A percentile compares a stretch with the other conserved stretches of the same genome.
Evolutionary conservation across 495 filamentous ascomycete genomes (phyloP).

Genomic region (Tuber melanosporum): DNA sequence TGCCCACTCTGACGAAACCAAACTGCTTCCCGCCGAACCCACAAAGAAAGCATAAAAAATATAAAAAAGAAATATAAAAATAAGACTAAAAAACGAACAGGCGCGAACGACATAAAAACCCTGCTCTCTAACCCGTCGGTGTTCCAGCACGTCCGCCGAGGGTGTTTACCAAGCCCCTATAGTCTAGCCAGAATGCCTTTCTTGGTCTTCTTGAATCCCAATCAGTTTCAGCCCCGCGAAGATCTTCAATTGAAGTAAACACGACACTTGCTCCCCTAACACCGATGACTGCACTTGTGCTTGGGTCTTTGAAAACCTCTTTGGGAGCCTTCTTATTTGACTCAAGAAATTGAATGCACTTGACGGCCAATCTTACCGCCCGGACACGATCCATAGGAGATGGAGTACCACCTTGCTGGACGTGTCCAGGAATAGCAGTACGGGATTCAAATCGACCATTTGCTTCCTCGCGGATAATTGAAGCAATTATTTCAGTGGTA

Average conservation of each 20-base stretch:
- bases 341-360: constrained; percentile 85
- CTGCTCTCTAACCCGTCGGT: constrained; percentile 7
- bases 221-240: constrained; percentile 76
- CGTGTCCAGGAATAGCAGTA: constrained; percentile 88
- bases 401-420: constrained; percentile 91
- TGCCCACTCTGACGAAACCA: neutral
- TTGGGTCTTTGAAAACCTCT: constrained; percentile 48
- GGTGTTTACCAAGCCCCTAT: constrained; percentile 77
- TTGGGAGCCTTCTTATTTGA: constrained; percentile 61
- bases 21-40: constrained; percentile 6
- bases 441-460: constrained; percentile 89
- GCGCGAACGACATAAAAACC: neutral
- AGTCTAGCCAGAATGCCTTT: constrained; percentile 73
- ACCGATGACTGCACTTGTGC: constrained; percentile 73
- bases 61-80: neutral
- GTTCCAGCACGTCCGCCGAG: constrained; percentile 56
- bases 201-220: constrained; percentile 84
- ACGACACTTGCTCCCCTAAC: constrained; percentile 83
- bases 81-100: neutral
- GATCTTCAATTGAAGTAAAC: constrained; percentile 67
- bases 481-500: constrained; percentile 83
- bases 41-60: neutral
- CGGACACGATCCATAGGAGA: constrained; percentile 94
- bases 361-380: constrained; percentile 83
- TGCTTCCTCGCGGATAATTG: constrained; percentile 92